Evolutionary conservation across 1,284 basidiomycete species (phyloP).

Genomic region (Spongispora temasekensis): DNA sequence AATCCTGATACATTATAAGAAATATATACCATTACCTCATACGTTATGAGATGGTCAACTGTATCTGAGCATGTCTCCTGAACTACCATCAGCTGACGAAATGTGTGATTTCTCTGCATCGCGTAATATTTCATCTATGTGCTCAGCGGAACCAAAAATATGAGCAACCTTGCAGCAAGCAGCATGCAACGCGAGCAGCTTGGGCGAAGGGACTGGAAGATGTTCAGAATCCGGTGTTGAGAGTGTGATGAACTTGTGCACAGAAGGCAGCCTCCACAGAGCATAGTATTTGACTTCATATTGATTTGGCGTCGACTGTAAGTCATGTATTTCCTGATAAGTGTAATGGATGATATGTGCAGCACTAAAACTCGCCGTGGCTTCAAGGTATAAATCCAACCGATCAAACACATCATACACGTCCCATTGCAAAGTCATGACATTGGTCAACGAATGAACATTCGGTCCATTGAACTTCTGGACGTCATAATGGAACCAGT

Average conservation of each 20-base stretch:
- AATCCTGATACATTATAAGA: too few species aligned
- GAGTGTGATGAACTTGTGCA: background rate
- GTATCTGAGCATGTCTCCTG: background rate
- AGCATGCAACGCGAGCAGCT: background rate
- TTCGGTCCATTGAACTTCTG: background rate
- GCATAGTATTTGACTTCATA: background rate
- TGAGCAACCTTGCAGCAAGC: background rate
- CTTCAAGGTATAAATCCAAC: slow-evolving; percentile 1
- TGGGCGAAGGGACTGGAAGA: background rate
- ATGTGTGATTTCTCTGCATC: background rate
- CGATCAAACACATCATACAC: background rate
- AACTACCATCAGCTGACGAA: background rate
- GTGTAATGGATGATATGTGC: background rate
- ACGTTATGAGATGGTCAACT: too few species aligned
- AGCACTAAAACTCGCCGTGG: slow-evolving; percentile 1
- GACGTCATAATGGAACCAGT: background rate
- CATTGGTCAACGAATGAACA: slow-evolving; percentile 10
- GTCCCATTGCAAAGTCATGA: background rate
- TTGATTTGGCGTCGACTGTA: background rate
- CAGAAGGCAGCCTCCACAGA: background rate
- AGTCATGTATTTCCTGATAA: background rate
- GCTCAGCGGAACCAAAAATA: background rate
- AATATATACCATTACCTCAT: too few species aligned
- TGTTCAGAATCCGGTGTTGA: background rate
- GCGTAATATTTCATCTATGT: background rate